Evolutionary conservation across 2,329 filamentous ascomycete species (phyloP).

Genomic region (Cladosporium sp.): DNA sequence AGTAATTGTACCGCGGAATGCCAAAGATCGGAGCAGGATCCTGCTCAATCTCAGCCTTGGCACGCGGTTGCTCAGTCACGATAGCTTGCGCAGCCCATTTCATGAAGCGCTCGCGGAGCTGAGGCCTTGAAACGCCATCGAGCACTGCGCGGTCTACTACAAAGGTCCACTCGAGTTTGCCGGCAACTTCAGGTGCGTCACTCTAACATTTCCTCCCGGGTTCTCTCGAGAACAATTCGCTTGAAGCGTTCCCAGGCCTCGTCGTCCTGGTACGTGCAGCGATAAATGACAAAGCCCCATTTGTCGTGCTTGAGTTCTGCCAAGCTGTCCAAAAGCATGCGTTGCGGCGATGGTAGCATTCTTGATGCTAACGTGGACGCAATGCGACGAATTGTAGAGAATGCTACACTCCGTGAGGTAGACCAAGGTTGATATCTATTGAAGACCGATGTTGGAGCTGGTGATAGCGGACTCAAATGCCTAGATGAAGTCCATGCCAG

Average conservation of each 20-base stretch:
- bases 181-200: neutral
- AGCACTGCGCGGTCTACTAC: conserved; percentile 1
- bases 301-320: conserved; percentile 19
- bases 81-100: neutral
- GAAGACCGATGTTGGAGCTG: neutral
- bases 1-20: conserved; percentile 2
- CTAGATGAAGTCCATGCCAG: neutral
- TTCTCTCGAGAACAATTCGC: neutral
- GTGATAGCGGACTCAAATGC: neutral
- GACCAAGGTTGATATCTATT: neutral
- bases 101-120: conserved; percentile 5
- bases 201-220: neutral
- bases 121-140: neutral
- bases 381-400: neutral
- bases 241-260: conserved; percentile 23
- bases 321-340: neutral
- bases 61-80: conserved; percentile 7
- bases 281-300: conserved; percentile 28
- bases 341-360: neutral
- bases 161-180: conserved; percentile 5
- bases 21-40: neutral
- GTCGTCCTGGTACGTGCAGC: conserved; percentile 23
- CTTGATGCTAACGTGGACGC: neutral
- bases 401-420: neutral
- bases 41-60: neutral